These are phyloP conservation scores for Phytophthora ohioensis DNA, from an alignment of 352 stramenopile genomes.

Conservation along the genomic window DNA sequence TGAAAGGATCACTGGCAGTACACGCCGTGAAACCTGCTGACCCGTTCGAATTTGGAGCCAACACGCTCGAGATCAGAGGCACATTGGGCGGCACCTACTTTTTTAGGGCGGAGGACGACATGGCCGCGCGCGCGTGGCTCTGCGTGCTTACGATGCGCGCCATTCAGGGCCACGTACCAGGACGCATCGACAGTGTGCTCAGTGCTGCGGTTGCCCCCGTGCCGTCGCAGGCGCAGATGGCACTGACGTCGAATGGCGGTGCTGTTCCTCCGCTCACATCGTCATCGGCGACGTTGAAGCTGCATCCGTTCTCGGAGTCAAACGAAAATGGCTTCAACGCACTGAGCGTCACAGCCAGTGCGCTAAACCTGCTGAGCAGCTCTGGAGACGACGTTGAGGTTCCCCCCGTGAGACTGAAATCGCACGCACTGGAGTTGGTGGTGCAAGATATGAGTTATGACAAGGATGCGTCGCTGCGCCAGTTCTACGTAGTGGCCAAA, in stretches of 20 bases:
- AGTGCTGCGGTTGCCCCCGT: slow-evolving; percentile 45
- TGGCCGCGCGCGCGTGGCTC: slow-evolving; percentile 81
- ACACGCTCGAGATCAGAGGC: slow-evolving; percentile 79
- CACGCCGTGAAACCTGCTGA: slow-evolving; percentile 80
- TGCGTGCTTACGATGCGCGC: slow-evolving; percentile 84
- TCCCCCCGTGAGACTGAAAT: slow-evolving; percentile 60
- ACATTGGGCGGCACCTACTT: slow-evolving; percentile 86
- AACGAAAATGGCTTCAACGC: slow-evolving; percentile 37
- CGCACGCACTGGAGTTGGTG: slow-evolving; percentile 65
- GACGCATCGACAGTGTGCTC: slow-evolving; percentile 67
- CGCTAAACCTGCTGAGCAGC: slow-evolving; percentile 36
- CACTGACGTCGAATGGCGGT: slow-evolving; percentile 10
- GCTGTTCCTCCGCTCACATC: slow-evolving; percentile 7
- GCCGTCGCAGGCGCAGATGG: slow-evolving; percentile 4
- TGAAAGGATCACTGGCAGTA: slow-evolving; percentile 81
- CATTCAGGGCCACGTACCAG: slow-evolving; percentile 75
- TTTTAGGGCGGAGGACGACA: slow-evolving; percentile 81
- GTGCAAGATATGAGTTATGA: slow-evolving; percentile 81
- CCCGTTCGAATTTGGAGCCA: slow-evolving; percentile 75
- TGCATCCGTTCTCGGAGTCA: slow-evolving; percentile 32
- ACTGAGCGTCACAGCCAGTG: slow-evolving; percentile 32
- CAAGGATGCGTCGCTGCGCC: slow-evolving; percentile 76
- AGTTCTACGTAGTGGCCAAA: slow-evolving; percentile 89
- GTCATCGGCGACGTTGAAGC: slow-evolving; percentile 20
- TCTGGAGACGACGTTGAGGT: slow-evolving; percentile 21